Evolutionary conservation across 2,329 filamentous ascomycete genomes (phyloP), one percentile per base, ranked within the genome.

Genomic region (Drechmeria coniospora): DNA sequence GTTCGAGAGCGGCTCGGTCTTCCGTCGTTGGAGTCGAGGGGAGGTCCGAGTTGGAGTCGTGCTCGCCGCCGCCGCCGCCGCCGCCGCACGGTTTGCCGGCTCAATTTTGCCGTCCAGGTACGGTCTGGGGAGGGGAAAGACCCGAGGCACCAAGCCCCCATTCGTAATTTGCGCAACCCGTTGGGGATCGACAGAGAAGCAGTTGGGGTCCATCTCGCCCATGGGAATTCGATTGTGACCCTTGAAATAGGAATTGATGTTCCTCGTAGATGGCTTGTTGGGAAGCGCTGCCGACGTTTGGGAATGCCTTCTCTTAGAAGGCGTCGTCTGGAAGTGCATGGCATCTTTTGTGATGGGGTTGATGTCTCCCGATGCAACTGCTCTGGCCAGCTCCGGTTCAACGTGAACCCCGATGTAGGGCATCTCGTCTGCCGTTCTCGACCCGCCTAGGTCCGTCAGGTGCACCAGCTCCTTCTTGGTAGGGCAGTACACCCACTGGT

Each of bases 401-500:
- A 92, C 68, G 38, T 72, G 63, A 13, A 65, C 60, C 17, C 90
- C 92, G 36, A 98, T 82, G 42, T 79, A 95, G 1, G 78, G 68
- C 64, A 93, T 75, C 23, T 78, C 68, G 8, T 74, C 68, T 1
- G 75, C 58, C 15, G 74, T 68, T 14, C 83, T 49, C 4, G 69
- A 69, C 5, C 65, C 56, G 1, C 72, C 68, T 0, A 77, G 65
- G 10, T 72, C 61, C 1, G 74, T 90, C 32, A 93, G 62, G 34
- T 83, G 74, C 22, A 93, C 79, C 24, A 95, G 54, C 35, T 72
- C 59, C 32, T 75, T 63, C 23, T 67, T 63, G 21, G 63, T 58
- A 0, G 87, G 84, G 47, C 87, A 95, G 50, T 81, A 98, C 3
- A 95, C 87, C 54, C 90, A 80, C 56, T 94, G 90, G 45, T 95